A percentile compares a stretch with the other conserved stretches of the same genome.
These are phyloP conservation scores for Pythium phragmitis DNA, from an alignment of 352 stramenopile genomes.

Conservation along the genomic window DNA sequence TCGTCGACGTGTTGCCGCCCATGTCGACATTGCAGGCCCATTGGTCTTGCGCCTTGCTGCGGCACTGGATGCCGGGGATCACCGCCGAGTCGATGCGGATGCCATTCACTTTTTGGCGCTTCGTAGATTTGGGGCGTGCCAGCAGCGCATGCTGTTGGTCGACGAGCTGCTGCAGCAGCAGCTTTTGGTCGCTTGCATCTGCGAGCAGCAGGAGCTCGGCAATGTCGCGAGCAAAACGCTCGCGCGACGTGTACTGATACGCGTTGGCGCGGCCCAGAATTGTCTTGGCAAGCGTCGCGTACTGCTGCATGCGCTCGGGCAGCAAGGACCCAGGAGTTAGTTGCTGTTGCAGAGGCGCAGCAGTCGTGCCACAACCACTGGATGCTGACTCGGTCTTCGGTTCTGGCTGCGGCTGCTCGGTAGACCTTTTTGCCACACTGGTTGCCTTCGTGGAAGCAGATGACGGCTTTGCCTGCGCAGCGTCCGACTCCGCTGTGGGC, in stretches of 20 bases:
- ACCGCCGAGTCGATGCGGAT: constrained; percentile 34
- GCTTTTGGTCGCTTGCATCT: constrained; percentile 21
- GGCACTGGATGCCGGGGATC: constrained; percentile 48
- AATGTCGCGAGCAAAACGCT: constrained; percentile 54
- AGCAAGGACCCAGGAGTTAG: constrained; percentile 4
- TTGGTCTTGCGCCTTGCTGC: constrained; percentile 13
- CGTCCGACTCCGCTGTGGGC: background rate
- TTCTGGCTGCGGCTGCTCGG: constrained; percentile 1
- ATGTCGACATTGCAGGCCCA: constrained; percentile 64
- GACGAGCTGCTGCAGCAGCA: constrained; percentile 25
- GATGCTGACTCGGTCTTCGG: background rate
- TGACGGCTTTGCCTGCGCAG: background rate
- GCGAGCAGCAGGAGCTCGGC: constrained; percentile 36
- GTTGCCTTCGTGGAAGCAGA: background rate
- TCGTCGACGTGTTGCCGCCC: constrained; percentile 37
- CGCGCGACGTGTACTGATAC: constrained; percentile 58
- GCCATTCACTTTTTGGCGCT: constrained; percentile 22
- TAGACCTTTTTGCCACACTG: background rate
- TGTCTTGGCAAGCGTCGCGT: constrained; percentile 11
- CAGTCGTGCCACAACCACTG: background rate
- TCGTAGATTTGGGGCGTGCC: background rate
- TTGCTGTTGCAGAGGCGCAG: background rate
- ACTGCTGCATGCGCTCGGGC: constrained; percentile 12
- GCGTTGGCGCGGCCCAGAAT: constrained; percentile 19
- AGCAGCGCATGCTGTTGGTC: constrained; percentile 30